Base-by-base conservation (phyloP, 805 yeast genomes). In the Candida andamanensis region DNA sequence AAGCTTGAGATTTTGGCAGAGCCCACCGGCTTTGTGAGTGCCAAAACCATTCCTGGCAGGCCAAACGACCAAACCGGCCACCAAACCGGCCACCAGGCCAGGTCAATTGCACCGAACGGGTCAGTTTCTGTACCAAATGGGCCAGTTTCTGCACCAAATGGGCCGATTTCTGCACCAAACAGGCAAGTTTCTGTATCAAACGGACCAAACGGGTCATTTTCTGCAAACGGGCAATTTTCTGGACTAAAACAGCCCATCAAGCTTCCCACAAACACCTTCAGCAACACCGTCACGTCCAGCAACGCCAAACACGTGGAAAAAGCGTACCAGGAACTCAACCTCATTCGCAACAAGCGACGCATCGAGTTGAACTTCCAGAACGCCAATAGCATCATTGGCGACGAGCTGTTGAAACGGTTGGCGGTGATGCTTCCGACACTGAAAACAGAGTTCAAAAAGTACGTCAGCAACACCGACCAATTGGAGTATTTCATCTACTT, bases 371-470 rank as follows among this genome's bases (percentile, higher is more conserved):
- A 61, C 13, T 60, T 49, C 25, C 51, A 52, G 14, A 39, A 40
- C 15, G 39, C 58, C 20, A 49, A 45, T 21, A 41, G 52, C 19
- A 36, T 50, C 11, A 30, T 60, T 3, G 37, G 49, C 16, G 66
- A 62, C 25, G 42, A 32, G 2, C 42, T 76, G 0, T 48, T 79
- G 36, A 64, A 66, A 37, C 78, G 74, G 26, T 69, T 80, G 76
- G 76, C 84, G 0, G 41, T 50, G 13, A 60, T 56, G 30, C 57
- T 80, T 19, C 86, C 87, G 1, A 60, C 64, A 2, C 68, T 65
- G 11, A 66, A 67, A 27, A 50, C 46, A 12, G 80, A 67, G 24
- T 80, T 63, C 49, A 52, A 60, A 5, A 50, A 46, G 29, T 44
- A 76, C 29, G 51, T 46, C 1, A 70, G 60, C 4, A 52, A 68